These are phyloP conservation scores for Suillus weaverae DNA, from an alignment of 768 basidiomycete genomes.

Conservation along the genomic window DNA sequence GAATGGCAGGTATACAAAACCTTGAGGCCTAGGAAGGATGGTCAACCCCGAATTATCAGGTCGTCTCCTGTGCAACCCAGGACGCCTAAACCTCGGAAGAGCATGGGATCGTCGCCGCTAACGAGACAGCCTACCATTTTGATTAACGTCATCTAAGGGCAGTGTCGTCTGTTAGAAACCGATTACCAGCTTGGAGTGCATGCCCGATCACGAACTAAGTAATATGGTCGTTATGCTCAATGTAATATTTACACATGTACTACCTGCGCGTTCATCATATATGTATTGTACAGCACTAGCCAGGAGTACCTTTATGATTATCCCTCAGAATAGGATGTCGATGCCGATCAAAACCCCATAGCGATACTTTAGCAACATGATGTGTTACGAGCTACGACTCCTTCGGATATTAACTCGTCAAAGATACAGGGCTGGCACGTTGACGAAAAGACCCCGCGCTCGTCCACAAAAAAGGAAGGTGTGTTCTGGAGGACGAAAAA, in stretches of 20 bases:
- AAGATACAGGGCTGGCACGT: neutral
- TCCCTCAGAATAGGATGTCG: neutral
- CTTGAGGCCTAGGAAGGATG: neutral
- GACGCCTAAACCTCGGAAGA: neutral
- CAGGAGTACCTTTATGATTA: neutral
- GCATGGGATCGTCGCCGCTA: neutral
- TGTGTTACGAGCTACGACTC: neutral
- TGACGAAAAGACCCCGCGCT: no score
- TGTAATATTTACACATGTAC: neutral
- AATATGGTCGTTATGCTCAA: neutral
- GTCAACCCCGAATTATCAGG: slow-evolving; percentile 4
- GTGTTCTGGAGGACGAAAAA: no score
- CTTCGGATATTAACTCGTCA: neutral
- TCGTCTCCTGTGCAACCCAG: neutral
- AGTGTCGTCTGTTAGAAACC: neutral
- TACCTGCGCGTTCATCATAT: neutral
- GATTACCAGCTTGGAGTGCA: neutral
- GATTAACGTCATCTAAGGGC: neutral
- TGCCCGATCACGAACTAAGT: neutral
- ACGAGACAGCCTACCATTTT: neutral
- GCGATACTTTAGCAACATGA: neutral
- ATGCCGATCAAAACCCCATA: neutral
- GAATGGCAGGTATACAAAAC: slow-evolving; percentile 6
- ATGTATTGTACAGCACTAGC: neutral
- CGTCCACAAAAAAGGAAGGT: no score